phyloP scores from a whole-genome alignment of 257 asterid species.

The Fraxinus pennsylvanica region DNA sequence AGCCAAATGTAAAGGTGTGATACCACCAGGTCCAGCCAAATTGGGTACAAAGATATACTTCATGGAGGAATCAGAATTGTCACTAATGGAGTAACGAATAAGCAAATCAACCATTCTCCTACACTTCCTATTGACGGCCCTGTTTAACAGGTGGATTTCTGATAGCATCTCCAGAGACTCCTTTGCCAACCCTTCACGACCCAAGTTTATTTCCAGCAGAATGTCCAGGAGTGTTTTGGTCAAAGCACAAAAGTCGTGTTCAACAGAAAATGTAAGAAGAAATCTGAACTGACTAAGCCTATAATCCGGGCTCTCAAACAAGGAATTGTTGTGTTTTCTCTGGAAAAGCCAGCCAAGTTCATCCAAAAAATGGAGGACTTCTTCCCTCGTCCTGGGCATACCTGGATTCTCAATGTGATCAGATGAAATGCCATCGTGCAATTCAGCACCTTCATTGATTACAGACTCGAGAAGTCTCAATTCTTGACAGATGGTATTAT shows the following conservation, averaged over 20 bases:
- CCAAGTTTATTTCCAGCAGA: slow-evolving; percentile 62
- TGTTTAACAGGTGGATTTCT: slow-evolving; percentile 70
- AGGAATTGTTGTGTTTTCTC: slow-evolving; percentile 54
- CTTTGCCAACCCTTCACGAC: slow-evolving; percentile 43
- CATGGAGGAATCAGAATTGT: slow-evolving; percentile 38
- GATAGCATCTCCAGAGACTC: slow-evolving; percentile 73
- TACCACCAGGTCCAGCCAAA: slow-evolving; percentile 80
- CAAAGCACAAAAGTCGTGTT: slow-evolving; percentile 68
- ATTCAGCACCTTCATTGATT: slow-evolving; percentile 40
- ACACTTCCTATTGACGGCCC: slow-evolving; percentile 75
- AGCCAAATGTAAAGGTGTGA: slow-evolving; percentile 84
- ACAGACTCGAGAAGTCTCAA: slow-evolving; percentile 68
- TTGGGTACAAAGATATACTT: slow-evolving; percentile 59
- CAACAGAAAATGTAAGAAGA: slow-evolving; percentile 74
- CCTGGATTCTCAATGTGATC: slow-evolving; percentile 34
- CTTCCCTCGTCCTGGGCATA: slow-evolving; percentile 46
- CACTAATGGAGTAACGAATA: slow-evolving; percentile 42
- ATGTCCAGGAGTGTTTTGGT: slow-evolving; percentile 69
- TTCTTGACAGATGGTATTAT: slow-evolving; percentile 70
- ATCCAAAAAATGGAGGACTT: slow-evolving; percentile 63
- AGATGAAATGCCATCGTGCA: slow-evolving; percentile 24
- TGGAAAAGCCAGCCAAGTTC: slow-evolving; percentile 95
- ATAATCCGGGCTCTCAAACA: slow-evolving; percentile 53
- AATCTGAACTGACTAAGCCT: slow-evolving; percentile 61
- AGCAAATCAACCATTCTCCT: slow-evolving; percentile 64